phyloP scores from a whole-genome alignment of 2,329 filamentous ascomycete genomes.

The Pseudogymnoascus sp. region DNA sequence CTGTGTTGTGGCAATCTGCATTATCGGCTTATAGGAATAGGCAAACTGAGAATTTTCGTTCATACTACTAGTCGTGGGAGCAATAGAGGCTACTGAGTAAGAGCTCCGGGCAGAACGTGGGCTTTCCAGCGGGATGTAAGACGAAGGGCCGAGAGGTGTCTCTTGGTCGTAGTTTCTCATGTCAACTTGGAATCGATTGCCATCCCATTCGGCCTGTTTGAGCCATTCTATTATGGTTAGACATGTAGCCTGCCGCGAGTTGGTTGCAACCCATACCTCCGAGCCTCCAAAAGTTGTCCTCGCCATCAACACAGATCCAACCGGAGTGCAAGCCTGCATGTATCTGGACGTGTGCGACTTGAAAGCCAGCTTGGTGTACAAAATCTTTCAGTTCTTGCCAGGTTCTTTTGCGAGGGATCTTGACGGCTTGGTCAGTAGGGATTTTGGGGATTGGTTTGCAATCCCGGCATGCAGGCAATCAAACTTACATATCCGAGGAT shows the following conservation, averaged over 20 bases:
- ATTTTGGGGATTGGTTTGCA: not conserved
- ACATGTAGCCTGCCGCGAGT: not conserved
- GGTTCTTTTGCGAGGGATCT: conserved; percentile 5
- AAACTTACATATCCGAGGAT: conserved; percentile 8
- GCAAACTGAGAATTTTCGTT: conserved; percentile 2
- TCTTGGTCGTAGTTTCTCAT: conserved; percentile 6
- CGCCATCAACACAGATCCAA: conserved; percentile 2
- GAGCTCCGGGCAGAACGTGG: not conserved
- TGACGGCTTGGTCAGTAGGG: not conserved
- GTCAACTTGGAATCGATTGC: not conserved
- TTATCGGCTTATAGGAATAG: conserved; percentile 4
- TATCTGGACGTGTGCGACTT: conserved; percentile 8
- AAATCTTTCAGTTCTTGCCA: conserved; percentile 7
- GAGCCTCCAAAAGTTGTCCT: conserved; percentile 1
- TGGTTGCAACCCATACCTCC: conserved; percentile 1
- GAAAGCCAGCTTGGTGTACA: conserved; percentile 1
- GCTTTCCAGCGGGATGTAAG: conserved; percentile 1
- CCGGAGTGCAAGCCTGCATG: conserved; percentile 1
- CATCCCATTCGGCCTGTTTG: conserved; percentile 1
- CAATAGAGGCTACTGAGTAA: not conserved
- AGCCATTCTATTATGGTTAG: not conserved
- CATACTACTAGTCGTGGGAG: conserved; percentile 7
- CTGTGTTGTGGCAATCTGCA: conserved; percentile 4
- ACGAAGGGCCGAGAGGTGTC: not conserved
- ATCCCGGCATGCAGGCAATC: not conserved